Evolutionary conservation across 2,329 filamentous ascomycete genomes (phyloP).

Genomic region (Colletotrichum lentis): DNA sequence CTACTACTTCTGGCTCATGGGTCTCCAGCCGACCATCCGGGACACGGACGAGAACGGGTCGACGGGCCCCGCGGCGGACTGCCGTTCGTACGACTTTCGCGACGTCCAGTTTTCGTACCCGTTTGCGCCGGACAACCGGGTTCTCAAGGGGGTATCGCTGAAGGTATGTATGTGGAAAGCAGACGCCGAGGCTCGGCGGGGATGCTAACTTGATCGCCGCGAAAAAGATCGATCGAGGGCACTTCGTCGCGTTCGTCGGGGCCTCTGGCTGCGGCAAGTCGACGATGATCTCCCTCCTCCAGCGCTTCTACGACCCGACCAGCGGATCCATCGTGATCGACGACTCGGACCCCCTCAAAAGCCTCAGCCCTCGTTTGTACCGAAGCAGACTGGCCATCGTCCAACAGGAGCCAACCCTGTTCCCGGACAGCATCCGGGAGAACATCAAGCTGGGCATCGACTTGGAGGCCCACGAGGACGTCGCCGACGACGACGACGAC

Average conservation of each 20-base stretch:
- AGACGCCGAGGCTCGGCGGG: too few species aligned
- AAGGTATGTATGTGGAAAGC: neutral
- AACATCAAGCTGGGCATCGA: constrained; percentile 61
- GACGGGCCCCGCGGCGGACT: constrained; percentile 3
- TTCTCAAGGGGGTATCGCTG: constrained; percentile 45
- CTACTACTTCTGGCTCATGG: constrained; percentile 49
- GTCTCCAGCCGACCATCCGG: constrained; percentile 37
- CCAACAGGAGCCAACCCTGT: constrained; percentile 34
- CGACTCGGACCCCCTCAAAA: neutral
- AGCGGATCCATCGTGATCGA: constrained; percentile 23
- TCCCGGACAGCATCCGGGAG: constrained; percentile 59
- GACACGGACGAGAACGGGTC: constrained; percentile 40
- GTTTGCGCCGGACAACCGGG: constrained; percentile 42
- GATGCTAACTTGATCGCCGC: constrained; percentile 50
- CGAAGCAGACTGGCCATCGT: constrained; percentile 25
- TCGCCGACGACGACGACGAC: constrained; percentile 18
- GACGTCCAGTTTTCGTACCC: constrained; percentile 62
- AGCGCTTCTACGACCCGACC: constrained; percentile 45
- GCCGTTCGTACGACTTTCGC: constrained; percentile 43
- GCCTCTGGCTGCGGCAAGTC: constrained; percentile 67
- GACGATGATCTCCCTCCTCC: constrained; percentile 63
- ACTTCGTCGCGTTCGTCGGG: constrained; percentile 60
- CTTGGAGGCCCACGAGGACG: neutral
- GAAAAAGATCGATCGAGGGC: constrained; percentile 17
- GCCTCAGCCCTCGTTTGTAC: constrained; percentile 16